A percentile compares a stretch with the other conserved stretches of the same genome.
These are phyloP conservation scores for Clarireedia paspali DNA, from an alignment of 2,329 filamentous ascomycete species.

Conservation along the genomic window DNA sequence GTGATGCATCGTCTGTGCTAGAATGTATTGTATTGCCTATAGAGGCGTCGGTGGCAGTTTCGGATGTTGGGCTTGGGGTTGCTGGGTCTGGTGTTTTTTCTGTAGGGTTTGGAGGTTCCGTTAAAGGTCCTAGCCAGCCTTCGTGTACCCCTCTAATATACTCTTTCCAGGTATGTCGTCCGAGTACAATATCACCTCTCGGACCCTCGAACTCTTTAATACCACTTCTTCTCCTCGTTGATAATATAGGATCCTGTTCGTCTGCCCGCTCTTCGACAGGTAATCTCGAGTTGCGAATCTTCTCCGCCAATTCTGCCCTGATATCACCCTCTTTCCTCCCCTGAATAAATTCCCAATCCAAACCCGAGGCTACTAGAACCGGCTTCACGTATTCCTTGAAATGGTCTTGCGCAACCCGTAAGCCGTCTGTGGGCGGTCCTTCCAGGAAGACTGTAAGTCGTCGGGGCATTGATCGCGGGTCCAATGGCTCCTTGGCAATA, in stretches of 20 bases:
- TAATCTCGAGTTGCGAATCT: constrained; percentile 64
- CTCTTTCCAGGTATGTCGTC: constrained; percentile 94
- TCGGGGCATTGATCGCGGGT: constrained; percentile 65
- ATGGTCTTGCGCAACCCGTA: constrained; percentile 82
- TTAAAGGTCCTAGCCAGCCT: constrained; percentile 86
- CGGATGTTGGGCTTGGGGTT: neutral
- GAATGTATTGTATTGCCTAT: constrained; percentile 23
- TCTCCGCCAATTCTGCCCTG: constrained; percentile 76
- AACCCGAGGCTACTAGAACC: constrained; percentile 75
- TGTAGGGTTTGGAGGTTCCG: constrained; percentile 43
- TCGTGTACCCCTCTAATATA: constrained; percentile 91
- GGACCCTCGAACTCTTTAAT: constrained; percentile 66
- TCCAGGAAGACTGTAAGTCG: constrained; percentile 81
- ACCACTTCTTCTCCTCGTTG: constrained; percentile 56
- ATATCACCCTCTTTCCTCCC: constrained; percentile 90
- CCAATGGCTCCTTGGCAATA: constrained; percentile 68
- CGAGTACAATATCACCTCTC: constrained; percentile 80
- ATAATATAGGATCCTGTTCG: constrained; percentile 53
- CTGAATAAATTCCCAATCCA: constrained; percentile 96
- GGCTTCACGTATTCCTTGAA: constrained; percentile 96
- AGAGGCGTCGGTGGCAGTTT: constrained; percentile 18
- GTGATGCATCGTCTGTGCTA: constrained; percentile 15
- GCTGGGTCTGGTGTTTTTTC: constrained; percentile 14
- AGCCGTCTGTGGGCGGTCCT: constrained; percentile 77
- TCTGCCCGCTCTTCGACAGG: constrained; percentile 27